Base-by-base conservation (phyloP, 2,329 filamentous ascomycete genomes). In the Aquanectria penicillioides region DNA sequence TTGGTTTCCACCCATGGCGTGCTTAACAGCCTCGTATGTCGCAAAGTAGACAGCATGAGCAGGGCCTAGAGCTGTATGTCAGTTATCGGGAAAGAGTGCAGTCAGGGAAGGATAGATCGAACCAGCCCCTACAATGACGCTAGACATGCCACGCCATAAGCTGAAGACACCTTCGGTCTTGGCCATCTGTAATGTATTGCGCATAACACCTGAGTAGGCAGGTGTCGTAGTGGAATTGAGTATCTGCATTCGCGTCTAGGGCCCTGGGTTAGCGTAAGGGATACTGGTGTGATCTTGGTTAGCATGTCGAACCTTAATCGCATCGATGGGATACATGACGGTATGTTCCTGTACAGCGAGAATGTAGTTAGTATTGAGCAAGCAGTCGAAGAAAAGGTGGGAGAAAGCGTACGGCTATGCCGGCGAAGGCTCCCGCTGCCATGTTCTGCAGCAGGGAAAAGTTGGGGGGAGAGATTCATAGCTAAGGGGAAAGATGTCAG, bases 41-140 rank as follows among this genome's bases (percentile, higher is more conserved):
- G 94, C 94, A 78, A 99, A 99, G 77, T 99, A 98, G 57, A 99
- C 93, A 38, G 95, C 95, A 74, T 99, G 95, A 61, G 95, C 95
- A 68, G 95, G 95, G 66, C 94, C 94, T 97, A 70, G 20, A 17
- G n/a, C 41, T 58, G 43, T 34, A 58, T 41, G 58, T 69, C 47
- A 65, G 66, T 67, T 66, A 66, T 62, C 31, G 37, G 29, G 12
- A 17, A 11, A 20, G 5, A 36, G 43, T 4, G 15, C 6, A 23
- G 23, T 17, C 11, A 7, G 29, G 36, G 6, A 34, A 46, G 15
- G 48, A 25, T 20, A 40, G 20, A 41, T 76, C 88, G 71, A 81
- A 97, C 94, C 94, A 75, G 95, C 95, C 74, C 95, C 95, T 44
- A 98, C 86, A 62, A 97, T 91, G 52, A 99, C 95, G 77, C 95